These are phyloP conservation scores for Uronychia binucleata DNA, from an alignment of 73 alveolate species.

Conservation along the genomic window DNA sequence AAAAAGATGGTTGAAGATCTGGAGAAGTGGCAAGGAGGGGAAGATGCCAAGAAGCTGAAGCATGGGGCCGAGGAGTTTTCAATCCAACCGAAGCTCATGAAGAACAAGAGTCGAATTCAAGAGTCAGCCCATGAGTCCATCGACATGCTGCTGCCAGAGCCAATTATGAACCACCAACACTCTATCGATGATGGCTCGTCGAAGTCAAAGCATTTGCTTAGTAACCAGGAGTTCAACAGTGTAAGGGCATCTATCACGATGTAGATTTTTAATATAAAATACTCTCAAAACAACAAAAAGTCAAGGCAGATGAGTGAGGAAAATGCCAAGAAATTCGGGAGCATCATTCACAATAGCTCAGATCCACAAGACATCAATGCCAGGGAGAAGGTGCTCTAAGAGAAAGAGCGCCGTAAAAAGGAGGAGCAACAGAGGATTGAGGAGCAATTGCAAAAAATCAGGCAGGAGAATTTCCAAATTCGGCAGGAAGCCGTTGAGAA, in stretches of 20 bases:
- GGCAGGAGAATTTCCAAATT: conserved; percentile 41
- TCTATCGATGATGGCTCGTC: too few relatives aligned
- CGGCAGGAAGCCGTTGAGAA: conserved; percentile 38
- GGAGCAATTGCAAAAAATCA: conserved; percentile 28
- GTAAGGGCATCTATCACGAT: not conserved
- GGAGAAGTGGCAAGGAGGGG: not conserved
- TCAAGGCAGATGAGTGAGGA: not conserved
- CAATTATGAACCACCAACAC: too few relatives aligned
- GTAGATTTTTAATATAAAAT: not conserved
- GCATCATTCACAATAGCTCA: not conserved
- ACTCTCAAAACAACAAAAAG: not conserved
- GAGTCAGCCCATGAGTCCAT: too few relatives aligned
- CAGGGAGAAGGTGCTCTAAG: conserved; percentile 53
- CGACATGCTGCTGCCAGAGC: too few relatives aligned
- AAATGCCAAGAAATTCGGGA: not conserved
- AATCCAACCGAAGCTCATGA: not conserved
- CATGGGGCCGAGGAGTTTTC: not conserved
- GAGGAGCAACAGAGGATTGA: conserved; percentile 45
- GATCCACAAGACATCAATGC: not conserved
- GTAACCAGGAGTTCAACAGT: not conserved
- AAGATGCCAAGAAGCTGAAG: not conserved
- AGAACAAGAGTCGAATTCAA: too few relatives aligned
- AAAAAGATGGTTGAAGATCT: not conserved
- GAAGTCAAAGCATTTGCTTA: too few relatives aligned
- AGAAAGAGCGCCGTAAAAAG: conserved; percentile 39